phyloP scores from a whole-genome alignment of 2,329 filamentous ascomycete species.

The Hypocrella siamensis region DNA sequence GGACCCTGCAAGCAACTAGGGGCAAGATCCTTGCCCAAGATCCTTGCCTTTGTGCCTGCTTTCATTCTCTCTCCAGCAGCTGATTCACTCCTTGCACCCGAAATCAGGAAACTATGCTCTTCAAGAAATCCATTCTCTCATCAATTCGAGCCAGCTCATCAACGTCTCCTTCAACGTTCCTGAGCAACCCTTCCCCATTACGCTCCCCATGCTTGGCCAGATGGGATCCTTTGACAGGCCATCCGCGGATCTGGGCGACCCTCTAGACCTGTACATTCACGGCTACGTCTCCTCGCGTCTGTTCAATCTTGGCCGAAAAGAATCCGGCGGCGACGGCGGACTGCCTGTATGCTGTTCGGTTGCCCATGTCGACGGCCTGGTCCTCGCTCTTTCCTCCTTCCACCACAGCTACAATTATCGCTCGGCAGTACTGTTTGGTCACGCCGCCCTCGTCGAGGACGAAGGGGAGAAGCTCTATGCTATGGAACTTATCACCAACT shows the following conservation, averaged over 20 bases:
- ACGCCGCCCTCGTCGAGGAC: conserved; percentile 51
- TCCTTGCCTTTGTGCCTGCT: not conserved
- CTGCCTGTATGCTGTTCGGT: conserved; percentile 60
- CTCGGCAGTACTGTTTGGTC: conserved; percentile 62
- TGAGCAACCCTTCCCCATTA: conserved; percentile 54
- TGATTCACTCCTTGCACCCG: too few species aligned
- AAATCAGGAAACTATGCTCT: conserved; percentile 58
- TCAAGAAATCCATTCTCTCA: conserved; percentile 55
- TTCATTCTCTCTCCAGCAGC: too few species aligned
- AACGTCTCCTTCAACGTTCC: conserved; percentile 62
- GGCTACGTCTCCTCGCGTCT: conserved; percentile 70
- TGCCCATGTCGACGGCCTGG: conserved; percentile 62
- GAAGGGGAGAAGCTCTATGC: conserved; percentile 59
- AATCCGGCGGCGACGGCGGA: too few species aligned
- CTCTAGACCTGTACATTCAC: conserved; percentile 66
- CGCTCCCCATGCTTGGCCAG: conserved; percentile 74
- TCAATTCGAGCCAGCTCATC: conserved; percentile 57
- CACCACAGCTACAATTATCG: conserved; percentile 80
- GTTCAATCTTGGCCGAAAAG: conserved; percentile 47
- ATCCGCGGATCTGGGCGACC: conserved; percentile 43
- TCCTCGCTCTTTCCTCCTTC: conserved; percentile 66
- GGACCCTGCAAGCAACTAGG: too few species aligned
- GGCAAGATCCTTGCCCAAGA: too few species aligned
- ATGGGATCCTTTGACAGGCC: conserved; percentile 57
- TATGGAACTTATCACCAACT: conserved; percentile 64